These are phyloP conservation scores for Datisca glomerata DNA, from an alignment of 306 rosid species.

Conservation along the genomic window DNA sequence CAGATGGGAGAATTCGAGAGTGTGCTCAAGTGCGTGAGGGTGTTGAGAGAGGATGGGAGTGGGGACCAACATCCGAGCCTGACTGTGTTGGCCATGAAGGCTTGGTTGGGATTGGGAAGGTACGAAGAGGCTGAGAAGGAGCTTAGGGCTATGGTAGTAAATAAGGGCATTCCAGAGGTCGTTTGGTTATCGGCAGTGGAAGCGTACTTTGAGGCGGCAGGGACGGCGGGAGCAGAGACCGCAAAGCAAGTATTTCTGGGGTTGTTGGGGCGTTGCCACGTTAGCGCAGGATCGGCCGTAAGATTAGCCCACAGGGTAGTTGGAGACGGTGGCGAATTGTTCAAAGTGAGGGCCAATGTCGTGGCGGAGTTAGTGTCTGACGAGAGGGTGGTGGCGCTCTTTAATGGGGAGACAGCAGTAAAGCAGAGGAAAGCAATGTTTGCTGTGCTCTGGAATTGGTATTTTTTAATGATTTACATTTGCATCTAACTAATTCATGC, in stretches of 20 bases:
- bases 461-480: background rate
- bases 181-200: conserved; percentile 88
- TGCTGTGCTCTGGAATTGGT: conserved; percentile 93
- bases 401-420: conserved; percentile 39
- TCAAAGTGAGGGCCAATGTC: conserved; percentile 62
- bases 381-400: conserved; percentile 72
- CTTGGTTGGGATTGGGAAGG: conserved; percentile 76
- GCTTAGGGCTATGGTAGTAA: conserved; percentile 72
- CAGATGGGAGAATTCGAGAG: conserved; percentile 75
- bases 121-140: conserved; percentile 78
- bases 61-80: conserved; percentile 81
- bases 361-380: conserved; percentile 83
- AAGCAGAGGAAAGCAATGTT: conserved; percentile 74
- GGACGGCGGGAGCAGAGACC: conserved; percentile 86
- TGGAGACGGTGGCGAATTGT: conserved; percentile 39
- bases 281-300: conserved; percentile 78
- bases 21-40: conserved; percentile 79
- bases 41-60: conserved; percentile 56
- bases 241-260: conserved; percentile 85
- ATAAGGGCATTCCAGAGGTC: conserved; percentile 66
- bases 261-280: conserved; percentile 71
- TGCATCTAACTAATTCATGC: background rate
- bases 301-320: conserved; percentile 60
- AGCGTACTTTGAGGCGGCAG: conserved; percentile 56
- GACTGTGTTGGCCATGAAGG: conserved; percentile 87